These are phyloP conservation scores for Aspergillus sp. DNA, from an alignment of 2,329 filamentous ascomycete genomes.

Conservation along the genomic window DNA sequence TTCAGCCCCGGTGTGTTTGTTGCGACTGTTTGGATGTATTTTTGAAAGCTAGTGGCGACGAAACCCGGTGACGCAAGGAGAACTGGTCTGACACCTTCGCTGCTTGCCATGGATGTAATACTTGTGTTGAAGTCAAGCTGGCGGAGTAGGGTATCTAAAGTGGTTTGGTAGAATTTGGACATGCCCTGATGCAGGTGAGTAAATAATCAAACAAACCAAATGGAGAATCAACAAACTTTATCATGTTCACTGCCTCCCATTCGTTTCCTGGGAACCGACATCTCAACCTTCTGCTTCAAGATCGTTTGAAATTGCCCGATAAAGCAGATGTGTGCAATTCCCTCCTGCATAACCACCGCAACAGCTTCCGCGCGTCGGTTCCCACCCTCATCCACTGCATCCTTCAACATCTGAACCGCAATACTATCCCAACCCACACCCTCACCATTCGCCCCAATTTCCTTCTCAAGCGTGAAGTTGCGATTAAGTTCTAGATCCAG, in stretches of 20 bases:
- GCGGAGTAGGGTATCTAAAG: slow-evolving; percentile 66
- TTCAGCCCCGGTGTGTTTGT: slow-evolving; percentile 56
- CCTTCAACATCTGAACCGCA: slow-evolving; percentile 67
- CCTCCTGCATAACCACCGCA: slow-evolving; percentile 88
- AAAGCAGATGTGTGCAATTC: slow-evolving; percentile 46
- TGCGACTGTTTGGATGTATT: slow-evolving; percentile 59
- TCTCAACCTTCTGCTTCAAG: slow-evolving; percentile 43
- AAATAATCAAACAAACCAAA: background rate
- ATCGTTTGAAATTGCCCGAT: slow-evolving; percentile 46
- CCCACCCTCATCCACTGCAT: slow-evolving; percentile 62
- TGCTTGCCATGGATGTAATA: slow-evolving; percentile 30
- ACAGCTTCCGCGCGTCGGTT: slow-evolving; percentile 75
- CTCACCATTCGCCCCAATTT: slow-evolving; percentile 43
- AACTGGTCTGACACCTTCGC: slow-evolving; percentile 50
- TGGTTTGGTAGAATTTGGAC: slow-evolving; percentile 70
- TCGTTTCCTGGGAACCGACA: slow-evolving; percentile 43
- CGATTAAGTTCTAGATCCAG: slow-evolving; percentile 80
- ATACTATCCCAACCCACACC: slow-evolving; percentile 78
- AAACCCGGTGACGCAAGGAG: slow-evolving; percentile 87
- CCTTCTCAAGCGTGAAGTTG: slow-evolving; percentile 82
- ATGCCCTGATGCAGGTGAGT: slow-evolving; percentile 48
- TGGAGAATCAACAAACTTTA: slow-evolving; percentile 27
- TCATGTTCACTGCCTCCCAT: slow-evolving; percentile 44
- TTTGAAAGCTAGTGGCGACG: slow-evolving; percentile 71
- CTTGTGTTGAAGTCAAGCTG: slow-evolving; percentile 63